phyloP scores from a whole-genome alignment of 495 filamentous ascomycete genomes.

The Aspergillus diversus region DNA sequence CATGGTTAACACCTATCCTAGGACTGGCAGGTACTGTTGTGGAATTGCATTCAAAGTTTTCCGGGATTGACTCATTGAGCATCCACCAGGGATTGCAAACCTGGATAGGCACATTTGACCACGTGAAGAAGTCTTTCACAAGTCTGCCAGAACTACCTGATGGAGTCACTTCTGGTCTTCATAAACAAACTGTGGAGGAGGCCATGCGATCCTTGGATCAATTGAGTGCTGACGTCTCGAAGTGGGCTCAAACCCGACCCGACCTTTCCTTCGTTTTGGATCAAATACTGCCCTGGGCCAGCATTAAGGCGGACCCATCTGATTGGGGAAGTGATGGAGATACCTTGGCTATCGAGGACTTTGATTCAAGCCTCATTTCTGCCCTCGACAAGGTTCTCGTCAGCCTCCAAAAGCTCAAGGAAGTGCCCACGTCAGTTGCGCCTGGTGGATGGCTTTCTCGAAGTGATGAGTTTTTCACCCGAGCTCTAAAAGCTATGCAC shows the following conservation, averaged over 20 bases:
- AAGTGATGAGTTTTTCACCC: constrained; percentile 59
- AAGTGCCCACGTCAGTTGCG: constrained; percentile 58
- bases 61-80: constrained; percentile 46
- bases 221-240: constrained; percentile 49
- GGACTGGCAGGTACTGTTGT: constrained; percentile 49
- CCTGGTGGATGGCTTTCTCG: constrained; percentile 65
- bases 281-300: constrained; percentile 58
- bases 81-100: constrained; percentile 47
- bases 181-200: constrained; percentile 46
- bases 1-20: constrained; percentile 57
- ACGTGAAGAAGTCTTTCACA: constrained; percentile 42
- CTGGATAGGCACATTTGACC: constrained; percentile 53
- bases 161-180: constrained; percentile 52
- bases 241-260: constrained; percentile 50
- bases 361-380: constrained; percentile 62
- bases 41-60: constrained; percentile 63
- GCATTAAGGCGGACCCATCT: constrained; percentile 24
- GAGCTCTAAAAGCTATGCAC: constrained; percentile 61
- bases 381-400: constrained; percentile 70
- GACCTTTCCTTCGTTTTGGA: constrained; percentile 65
- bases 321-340: constrained; percentile 19
- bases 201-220: constrained; percentile 46
- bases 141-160: constrained; percentile 57
- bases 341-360: constrained; percentile 36
- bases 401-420: constrained; percentile 71